Evolutionary conservation across 257 asterid genomes (phyloP).

Genomic region (Solanum chiquidenum): DNA sequence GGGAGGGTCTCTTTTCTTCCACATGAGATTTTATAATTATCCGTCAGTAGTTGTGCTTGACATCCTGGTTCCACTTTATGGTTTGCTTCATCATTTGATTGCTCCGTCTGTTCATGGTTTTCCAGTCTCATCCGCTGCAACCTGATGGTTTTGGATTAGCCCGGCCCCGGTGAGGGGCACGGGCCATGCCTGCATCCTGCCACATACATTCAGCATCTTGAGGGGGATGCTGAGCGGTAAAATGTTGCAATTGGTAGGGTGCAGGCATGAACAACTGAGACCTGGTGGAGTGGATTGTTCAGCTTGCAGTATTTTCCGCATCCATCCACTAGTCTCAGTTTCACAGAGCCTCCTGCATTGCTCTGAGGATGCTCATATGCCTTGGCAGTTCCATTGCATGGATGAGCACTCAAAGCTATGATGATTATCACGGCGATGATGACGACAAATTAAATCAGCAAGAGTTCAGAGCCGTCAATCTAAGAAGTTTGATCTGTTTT

Average conservation of each 20-base stretch:
- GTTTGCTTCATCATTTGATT: not conserved
- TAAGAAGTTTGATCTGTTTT: not conserved
- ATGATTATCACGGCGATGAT: slow-evolving; percentile 16
- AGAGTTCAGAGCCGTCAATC: slow-evolving; percentile 21
- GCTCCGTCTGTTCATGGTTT: not conserved
- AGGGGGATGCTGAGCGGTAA: slow-evolving; percentile 49
- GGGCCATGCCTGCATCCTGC: slow-evolving; percentile 96
- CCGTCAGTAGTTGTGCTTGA: not conserved
- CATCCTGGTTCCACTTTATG: not conserved
- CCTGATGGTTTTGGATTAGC: slow-evolving; percentile 85
- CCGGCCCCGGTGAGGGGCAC: slow-evolving; percentile 99
- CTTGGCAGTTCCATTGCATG: slow-evolving; percentile 24
- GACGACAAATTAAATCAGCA: slow-evolving; percentile 21
- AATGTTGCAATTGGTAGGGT: slow-evolving; percentile 44
- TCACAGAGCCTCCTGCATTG: slow-evolving; percentile 22
- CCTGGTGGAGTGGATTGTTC: slow-evolving; percentile 26
- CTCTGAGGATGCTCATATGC: slow-evolving; percentile 25
- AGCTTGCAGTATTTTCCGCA: not conserved
- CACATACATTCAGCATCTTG: slow-evolving; percentile 10
- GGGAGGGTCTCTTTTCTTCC: not conserved
- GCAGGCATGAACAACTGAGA: slow-evolving; percentile 88
- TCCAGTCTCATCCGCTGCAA: slow-evolving; percentile 68
- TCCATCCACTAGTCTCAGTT: slow-evolving; percentile 44
- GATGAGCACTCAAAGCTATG: slow-evolving; percentile 19
- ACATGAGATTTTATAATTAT: not conserved